Percentiles rank a stretch among this genome's conserved stretches.
phyloP scores from a whole-genome alignment of 2,329 filamentous ascomycete species.

The Pseudocercospora eumusae region DNA sequence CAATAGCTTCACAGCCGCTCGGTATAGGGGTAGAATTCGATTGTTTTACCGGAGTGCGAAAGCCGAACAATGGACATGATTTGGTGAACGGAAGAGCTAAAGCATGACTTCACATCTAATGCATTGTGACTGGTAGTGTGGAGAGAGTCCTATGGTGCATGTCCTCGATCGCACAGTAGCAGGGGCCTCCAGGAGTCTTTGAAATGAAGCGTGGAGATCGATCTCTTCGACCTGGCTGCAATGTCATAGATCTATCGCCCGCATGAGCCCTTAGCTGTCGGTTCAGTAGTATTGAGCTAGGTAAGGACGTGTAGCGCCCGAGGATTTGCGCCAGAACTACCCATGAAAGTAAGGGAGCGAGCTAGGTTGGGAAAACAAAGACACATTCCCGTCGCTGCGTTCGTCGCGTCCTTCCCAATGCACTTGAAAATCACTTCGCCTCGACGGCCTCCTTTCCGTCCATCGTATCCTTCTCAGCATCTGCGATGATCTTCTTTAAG shows the following conservation, averaged over 20 bases:
- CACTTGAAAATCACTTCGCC: background rate
- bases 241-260: background rate
- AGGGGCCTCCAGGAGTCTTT: background rate
- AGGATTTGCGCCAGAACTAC: too few relatives aligned
- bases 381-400: too few relatives aligned
- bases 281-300: background rate
- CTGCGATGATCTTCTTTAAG: background rate
- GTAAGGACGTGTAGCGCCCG: too few relatives aligned
- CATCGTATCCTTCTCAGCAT: background rate
- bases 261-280: background rate
- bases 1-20: background rate
- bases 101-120: background rate
- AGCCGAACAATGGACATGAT: background rate
- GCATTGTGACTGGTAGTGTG: background rate
- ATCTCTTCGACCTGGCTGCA: background rate
- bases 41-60: background rate
- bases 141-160: background rate
- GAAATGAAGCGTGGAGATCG: background rate
- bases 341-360: too few relatives aligned
- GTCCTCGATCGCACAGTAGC: background rate
- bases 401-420: too few relatives aligned
- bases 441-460: constrained; percentile 4
- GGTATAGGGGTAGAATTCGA: background rate
- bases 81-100: background rate
- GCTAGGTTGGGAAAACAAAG: too few relatives aligned